phyloP scores from a whole-genome alignment of 2,329 filamentous ascomycete genomes.

The Apiospora kogelbergensis region DNA sequence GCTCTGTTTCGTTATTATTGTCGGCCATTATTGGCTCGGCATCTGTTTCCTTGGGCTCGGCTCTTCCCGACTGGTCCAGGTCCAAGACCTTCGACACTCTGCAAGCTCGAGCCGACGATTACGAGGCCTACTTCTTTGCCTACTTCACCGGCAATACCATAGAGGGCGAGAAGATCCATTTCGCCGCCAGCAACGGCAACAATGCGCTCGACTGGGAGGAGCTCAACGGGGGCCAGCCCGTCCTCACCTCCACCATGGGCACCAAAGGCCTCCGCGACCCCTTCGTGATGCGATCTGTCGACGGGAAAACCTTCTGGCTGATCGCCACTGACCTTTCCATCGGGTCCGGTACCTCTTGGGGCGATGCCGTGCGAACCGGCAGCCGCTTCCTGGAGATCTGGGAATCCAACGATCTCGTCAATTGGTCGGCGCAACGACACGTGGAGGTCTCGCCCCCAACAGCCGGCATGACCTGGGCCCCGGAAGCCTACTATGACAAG shows the following conservation, averaged over 20 bases:
- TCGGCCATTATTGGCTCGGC: neutral
- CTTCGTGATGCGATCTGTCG: slow-evolving; percentile 50
- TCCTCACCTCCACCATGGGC: slow-evolving; percentile 44
- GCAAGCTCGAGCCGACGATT: slow-evolving; percentile 21
- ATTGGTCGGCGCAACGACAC: slow-evolving; percentile 52
- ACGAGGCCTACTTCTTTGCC: slow-evolving; percentile 49
- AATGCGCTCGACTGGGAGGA: slow-evolving; percentile 51
- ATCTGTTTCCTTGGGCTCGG: neutral
- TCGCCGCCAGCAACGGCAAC: slow-evolving; percentile 52
- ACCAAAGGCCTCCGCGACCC: slow-evolving; percentile 52
- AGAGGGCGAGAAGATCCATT: slow-evolving; percentile 51
- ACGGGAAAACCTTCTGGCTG: slow-evolving; percentile 51
- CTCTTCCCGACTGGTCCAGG: neutral
- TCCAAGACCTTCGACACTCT: neutral
- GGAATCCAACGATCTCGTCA: slow-evolving; percentile 50
- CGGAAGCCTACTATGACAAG: slow-evolving; percentile 50
- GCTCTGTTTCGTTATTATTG: neutral
- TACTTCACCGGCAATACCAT: slow-evolving; percentile 49
- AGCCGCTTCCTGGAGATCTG: slow-evolving; percentile 53
- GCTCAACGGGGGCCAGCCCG: slow-evolving; percentile 46
- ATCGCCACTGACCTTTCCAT: slow-evolving; percentile 55
- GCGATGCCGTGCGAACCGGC: slow-evolving; percentile 43
- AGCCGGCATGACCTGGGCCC: slow-evolving; percentile 55
- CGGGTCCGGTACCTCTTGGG: slow-evolving; percentile 53
- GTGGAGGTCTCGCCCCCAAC: slow-evolving; percentile 47